phyloP scores from a whole-genome alignment of 805 yeast genomes.

The Teunomyces barrocoloradensis region DNA sequence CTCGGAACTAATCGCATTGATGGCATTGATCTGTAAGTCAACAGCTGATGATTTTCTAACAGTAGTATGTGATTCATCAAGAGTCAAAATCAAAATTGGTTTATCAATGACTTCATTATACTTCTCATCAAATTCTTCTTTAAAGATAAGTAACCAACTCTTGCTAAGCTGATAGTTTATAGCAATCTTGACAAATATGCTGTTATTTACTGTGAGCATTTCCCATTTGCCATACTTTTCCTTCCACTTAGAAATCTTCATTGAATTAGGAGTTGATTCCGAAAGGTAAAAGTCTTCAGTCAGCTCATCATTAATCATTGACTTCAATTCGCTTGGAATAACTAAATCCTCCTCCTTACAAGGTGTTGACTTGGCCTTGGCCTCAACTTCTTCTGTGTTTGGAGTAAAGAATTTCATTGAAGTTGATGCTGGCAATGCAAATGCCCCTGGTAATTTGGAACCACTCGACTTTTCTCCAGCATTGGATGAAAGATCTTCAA shows the following conservation, averaged over 20 bases:
- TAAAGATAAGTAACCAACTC: conserved; percentile 40
- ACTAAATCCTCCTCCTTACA: conserved; percentile 18
- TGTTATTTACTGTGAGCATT: conserved; percentile 38
- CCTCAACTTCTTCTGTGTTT: conserved; percentile 8
- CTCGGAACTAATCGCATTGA: conserved; percentile 31
- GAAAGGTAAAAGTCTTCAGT: conserved; percentile 38
- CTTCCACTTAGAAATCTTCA: conserved; percentile 44
- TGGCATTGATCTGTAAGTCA: conserved; percentile 35
- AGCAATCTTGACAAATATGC: conserved; percentile 36
- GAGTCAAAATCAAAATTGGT: conserved; percentile 35
- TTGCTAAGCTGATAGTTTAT: conserved; percentile 32
- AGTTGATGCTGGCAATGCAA: conserved; percentile 45
- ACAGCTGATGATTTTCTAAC: conserved; percentile 36
- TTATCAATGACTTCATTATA: conserved; percentile 30
- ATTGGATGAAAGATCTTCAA: conserved; percentile 5
- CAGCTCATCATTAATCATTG: conserved; percentile 34
- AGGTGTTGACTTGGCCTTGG: background rate
- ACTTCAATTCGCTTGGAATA: conserved; percentile 38
- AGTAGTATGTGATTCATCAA: conserved; percentile 21
- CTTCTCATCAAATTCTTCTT: conserved; percentile 35
- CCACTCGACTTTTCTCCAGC: conserved; percentile 13
- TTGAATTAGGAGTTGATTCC: conserved; percentile 30
- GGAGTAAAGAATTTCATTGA: conserved; percentile 39
- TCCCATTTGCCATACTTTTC: conserved; percentile 43
- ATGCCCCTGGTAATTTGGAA: conserved; percentile 33